Conservation (phyloP, 345 rosid genomes). For the Passiflora organensis region DNA sequence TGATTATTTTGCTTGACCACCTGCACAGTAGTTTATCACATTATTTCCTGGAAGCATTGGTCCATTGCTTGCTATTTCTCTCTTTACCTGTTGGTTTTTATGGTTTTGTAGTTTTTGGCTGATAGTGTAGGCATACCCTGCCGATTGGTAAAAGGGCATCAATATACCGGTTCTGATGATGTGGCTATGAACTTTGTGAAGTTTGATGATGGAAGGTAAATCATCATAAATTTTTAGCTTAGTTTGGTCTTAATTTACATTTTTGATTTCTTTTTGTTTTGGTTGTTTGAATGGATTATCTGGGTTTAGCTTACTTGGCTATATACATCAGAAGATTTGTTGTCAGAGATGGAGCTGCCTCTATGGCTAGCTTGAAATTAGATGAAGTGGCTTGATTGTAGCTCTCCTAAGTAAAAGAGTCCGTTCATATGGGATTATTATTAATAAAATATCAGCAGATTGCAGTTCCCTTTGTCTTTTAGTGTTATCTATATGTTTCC, state of each 20-base stretch:
- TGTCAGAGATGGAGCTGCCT: no score
- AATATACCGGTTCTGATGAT: slow-evolving; percentile 83
- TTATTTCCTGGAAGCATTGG: not conserved
- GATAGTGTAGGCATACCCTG: slow-evolving; percentile 81
- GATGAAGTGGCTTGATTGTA: no score
- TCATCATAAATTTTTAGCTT: slow-evolving; percentile 2
- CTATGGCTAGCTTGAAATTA: no score
- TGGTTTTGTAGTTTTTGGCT: slow-evolving; percentile 69
- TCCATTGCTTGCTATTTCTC: slow-evolving; percentile 6
- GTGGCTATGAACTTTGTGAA: slow-evolving; percentile 89
- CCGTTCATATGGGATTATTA: not conserved
- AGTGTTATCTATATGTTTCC: not conserved
- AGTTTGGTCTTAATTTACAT: no score
- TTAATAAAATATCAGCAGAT: not conserved
- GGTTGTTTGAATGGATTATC: not conserved
- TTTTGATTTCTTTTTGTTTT: not conserved
- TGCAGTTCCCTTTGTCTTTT: not conserved
- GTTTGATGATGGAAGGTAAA: slow-evolving; percentile 84
- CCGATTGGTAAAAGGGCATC: slow-evolving; percentile 85
- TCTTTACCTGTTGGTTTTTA: slow-evolving; percentile 9
- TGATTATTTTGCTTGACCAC: no score
- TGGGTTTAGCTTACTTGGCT: slow-evolving; percentile 7
- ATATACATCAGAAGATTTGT: no score
- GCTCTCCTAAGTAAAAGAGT: not conserved
- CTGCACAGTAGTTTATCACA: no score